Percentiles rank a stretch among this genome's conserved stretches.
phyloP scores from a whole-genome alignment of 345 rosid genomes.

The Hibiscus trionum region DNA sequence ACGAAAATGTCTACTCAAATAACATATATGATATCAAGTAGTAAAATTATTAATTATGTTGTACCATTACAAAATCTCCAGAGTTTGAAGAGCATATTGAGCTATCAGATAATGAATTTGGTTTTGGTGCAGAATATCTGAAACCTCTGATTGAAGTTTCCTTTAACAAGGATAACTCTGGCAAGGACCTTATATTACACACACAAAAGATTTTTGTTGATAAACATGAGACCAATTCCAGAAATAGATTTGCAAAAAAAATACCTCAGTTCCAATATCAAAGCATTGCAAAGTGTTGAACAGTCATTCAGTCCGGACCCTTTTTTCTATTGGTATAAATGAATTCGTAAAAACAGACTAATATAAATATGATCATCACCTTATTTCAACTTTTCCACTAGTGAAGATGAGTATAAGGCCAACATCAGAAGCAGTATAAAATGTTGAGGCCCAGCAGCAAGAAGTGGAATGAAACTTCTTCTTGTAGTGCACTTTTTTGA shows the following conservation, averaged over 20 bases:
- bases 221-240: background rate
- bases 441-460: constrained; percentile 81
- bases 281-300: background rate
- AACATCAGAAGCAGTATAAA: constrained; percentile 43
- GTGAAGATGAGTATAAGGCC: constrained; percentile 68
- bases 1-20: background rate
- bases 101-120: constrained; percentile 38
- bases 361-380: constrained; percentile 31
- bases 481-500: constrained; percentile 73
- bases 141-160: constrained; percentile 63
- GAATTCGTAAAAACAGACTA: background rate
- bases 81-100: constrained; percentile 54
- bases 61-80: constrained; percentile 76
- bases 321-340: background rate
- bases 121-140: constrained; percentile 37
- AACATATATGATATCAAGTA: background rate
- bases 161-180: constrained; percentile 59
- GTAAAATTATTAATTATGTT: constrained; percentile 9
- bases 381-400: constrained; percentile 66
- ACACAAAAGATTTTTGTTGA: background rate
- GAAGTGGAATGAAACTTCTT: constrained; percentile 65
- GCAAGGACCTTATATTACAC: constrained; percentile 49
- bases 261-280: background rate
- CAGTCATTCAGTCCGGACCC: background rate
- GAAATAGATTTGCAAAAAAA: background rate